Evolutionary conservation across 176 grass and related monocot species (phyloP), one percentile per base, ranked within the genome.

Genomic region (barley (Hordeum vulgare)): DNA sequence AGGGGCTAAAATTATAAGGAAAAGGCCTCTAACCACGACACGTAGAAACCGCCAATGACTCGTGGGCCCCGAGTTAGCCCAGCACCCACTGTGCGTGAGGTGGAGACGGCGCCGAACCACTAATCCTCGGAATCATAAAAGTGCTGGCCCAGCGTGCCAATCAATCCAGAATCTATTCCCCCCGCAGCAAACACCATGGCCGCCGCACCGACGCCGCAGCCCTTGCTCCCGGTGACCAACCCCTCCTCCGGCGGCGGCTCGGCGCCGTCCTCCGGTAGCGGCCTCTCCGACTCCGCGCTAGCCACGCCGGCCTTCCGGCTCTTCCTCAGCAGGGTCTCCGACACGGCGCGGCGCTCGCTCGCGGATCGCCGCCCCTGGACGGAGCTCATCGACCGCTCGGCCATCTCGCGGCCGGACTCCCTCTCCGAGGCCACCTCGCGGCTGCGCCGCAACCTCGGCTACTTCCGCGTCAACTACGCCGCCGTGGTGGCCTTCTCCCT

Each of bases 391-490:
- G 93, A 99, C 69, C 93, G 93, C n/a, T 89, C 89, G 40, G 91
- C 96, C 54, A 92, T 99, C 76, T 89, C 93, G 68, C 81, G 89
- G 7, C 89, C 89, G 5, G 91, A 94, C 14, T 92, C 91, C n/a
- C 63, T 99, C 74, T 82, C 96, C 31, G 93, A 99, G 67, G 93
- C 93, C 81, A 77, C 93, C 64, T 94, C 93, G 7, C 85, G 96
- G 62, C 85, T 99, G 71, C 90, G 91, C 61, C 94, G 92, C 80
- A 99, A 99, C 81, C 75, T 96, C 12, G 73, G 76, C 56, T 99
- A 99, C 81, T 99, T 99, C 83, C 93, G 96, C 76, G 87, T 99
- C 77, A 96, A 99, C 91, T 99, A 99, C 87, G 87, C 93, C 74
- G 85, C 96, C 73, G 53, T 99, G 27, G 84, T 96, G 61, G 91